Conservation (phyloP, 768 basidiomycete species). For the Tricholoma matsutake region DNA sequence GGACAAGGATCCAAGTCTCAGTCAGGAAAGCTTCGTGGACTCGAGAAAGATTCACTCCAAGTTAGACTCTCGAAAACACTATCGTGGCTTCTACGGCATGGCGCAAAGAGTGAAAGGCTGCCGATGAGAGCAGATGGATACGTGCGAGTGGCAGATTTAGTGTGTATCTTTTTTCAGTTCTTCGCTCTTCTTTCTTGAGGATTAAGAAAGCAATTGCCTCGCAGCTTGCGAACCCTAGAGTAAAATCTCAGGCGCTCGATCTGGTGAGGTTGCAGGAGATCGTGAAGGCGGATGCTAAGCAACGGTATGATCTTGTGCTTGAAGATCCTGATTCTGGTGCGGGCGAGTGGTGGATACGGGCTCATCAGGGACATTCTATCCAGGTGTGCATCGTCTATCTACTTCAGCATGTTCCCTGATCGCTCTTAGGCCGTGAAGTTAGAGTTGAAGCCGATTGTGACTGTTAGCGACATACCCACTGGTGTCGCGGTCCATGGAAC, state of each 20-base stretch:
- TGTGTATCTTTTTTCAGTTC: constrained; percentile 37
- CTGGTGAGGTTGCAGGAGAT: constrained; percentile 54
- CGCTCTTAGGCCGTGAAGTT: constrained; percentile 60
- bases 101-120: constrained; percentile 56
- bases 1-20: constrained; percentile 6
- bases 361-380: constrained; percentile 88
- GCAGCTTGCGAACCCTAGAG: constrained; percentile 68
- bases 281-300: constrained; percentile 65
- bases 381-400: constrained; percentile 43
- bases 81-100: constrained; percentile 83
- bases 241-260: constrained; percentile 52
- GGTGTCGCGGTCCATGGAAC: constrained; percentile 84
- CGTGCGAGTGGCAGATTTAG: constrained; percentile 77
- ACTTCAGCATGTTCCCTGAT: background rate
- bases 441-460: constrained; percentile 57
- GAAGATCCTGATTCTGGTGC: constrained; percentile 37
- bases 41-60: constrained; percentile 60
- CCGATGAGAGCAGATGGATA: constrained; percentile 76
- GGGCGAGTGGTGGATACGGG: constrained; percentile 80
- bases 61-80: constrained; percentile 81
- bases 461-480: constrained; percentile 60
- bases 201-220: background rate
- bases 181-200: background rate
- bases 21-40: constrained; percentile 51
- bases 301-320: constrained; percentile 55